Conservation (phyloP, 2,329 filamentous ascomycete species). For the Neodidymelliopsis sp. region DNA sequence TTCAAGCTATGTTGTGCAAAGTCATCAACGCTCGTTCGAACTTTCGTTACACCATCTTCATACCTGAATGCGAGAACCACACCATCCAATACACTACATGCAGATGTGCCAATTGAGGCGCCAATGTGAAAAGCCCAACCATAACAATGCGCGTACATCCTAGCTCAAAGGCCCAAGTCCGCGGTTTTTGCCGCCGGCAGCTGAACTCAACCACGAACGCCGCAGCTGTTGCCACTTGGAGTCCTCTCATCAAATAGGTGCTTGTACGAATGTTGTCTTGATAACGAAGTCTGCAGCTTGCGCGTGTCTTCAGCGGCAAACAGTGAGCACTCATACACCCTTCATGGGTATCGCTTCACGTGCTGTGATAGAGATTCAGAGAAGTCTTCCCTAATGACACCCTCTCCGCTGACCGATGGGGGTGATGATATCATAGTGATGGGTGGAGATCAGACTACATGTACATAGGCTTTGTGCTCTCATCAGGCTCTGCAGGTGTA, state of each 20-base stretch:
- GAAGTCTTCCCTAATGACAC: neutral
- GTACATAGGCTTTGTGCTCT: neutral
- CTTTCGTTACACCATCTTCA: constrained; percentile 8
- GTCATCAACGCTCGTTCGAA: neutral
- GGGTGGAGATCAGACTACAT: neutral
- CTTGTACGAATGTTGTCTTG: constrained; percentile 8
- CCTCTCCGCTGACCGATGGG: neutral
- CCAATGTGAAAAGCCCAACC: neutral
- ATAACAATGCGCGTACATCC: neutral
- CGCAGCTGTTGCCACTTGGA: neutral
- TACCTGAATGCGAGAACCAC: neutral
- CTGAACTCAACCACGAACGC: neutral
- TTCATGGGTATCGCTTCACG: neutral
- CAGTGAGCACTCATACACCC: neutral
- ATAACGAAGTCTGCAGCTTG: neutral
- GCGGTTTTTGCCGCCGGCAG: neutral
- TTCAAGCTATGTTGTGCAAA: constrained; percentile 7
- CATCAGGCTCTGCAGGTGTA: constrained; percentile 8
- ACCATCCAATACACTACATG: neutral
- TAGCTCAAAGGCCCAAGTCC: constrained; percentile 1
- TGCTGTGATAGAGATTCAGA: neutral
- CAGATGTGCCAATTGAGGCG: too few relatives aligned
- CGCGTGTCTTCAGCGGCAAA: neutral
- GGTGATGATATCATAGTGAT: neutral
- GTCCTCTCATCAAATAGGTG: neutral